These are phyloP conservation scores for Geotrichum klebahnii DNA, from an alignment of 1,139 yeast species.

Conservation along the genomic window DNA sequence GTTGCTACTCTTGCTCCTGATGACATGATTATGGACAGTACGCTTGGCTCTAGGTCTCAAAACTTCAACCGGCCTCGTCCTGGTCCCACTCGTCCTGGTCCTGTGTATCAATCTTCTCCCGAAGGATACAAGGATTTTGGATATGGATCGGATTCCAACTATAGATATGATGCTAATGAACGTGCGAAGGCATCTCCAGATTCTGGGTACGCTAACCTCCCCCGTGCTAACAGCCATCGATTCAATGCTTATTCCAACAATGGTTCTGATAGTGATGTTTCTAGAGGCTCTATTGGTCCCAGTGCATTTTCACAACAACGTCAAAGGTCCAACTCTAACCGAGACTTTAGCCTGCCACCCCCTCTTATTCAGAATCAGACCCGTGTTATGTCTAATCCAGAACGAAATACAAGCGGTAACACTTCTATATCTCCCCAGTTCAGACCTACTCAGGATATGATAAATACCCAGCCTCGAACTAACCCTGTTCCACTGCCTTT, in stretches of 20 bases:
- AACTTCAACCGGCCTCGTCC: conserved; percentile 1
- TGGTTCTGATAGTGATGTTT: conserved; percentile 16
- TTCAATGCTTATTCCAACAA: background rate
- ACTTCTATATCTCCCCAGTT: too few species aligned
- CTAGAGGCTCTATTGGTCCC: background rate
- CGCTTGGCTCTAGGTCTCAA: conserved; percentile 23
- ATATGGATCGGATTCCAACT: conserved; percentile 13
- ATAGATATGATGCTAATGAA: conserved; percentile 13
- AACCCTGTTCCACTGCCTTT: too few species aligned
- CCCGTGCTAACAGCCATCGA: background rate
- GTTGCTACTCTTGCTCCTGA: conserved; percentile 18
- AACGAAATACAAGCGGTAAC: too few species aligned
- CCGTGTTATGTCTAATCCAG: too few species aligned
- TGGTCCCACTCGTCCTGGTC: too few species aligned
- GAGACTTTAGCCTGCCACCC: too few species aligned
- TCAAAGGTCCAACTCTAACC: too few species aligned
- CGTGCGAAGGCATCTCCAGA: conserved; percentile 19
- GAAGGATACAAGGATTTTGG: conserved; percentile 12
- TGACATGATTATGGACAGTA: conserved; percentile 22
- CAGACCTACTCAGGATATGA: too few species aligned
- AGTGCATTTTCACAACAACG: too few species aligned
- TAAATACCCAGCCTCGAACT: too few species aligned
- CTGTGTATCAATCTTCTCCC: conserved; percentile 8
- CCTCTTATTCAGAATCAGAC: too few species aligned
- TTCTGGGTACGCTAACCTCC: conserved; percentile 16